These are phyloP conservation scores for Drechslerella stenobrocha DNA, from an alignment of 2,329 filamentous ascomycete species.

Conservation along the genomic window DNA sequence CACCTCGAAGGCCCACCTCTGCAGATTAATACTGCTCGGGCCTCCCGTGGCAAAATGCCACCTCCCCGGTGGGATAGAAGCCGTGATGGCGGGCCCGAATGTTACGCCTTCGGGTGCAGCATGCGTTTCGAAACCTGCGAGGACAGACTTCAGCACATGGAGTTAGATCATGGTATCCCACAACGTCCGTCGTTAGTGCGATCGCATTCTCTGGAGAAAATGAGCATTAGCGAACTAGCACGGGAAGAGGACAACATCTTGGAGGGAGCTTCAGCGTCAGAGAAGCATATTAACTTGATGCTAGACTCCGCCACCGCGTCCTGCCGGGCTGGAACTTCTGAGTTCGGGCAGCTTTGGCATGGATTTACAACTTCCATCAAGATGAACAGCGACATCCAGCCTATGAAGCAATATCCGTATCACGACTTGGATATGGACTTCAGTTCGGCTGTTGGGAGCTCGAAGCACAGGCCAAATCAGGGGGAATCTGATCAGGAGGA, in stretches of 20 bases:
- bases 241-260: background rate
- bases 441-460: background rate
- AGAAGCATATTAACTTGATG: background rate
- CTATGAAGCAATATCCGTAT: background rate
- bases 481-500: background rate
- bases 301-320: background rate
- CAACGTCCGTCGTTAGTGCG: conserved; percentile 8
- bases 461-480: background rate
- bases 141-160: conserved; percentile 23
- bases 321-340: conserved; percentile 10
- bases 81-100: conserved; percentile 11
- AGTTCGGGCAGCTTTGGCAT: conserved; percentile 34
- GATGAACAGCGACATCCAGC: conserved; percentile 32
- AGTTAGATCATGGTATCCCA: conserved; percentile 8
- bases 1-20: conserved; percentile 30
- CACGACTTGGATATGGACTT: conserved; percentile 6
- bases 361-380: conserved; percentile 30
- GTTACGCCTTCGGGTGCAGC: conserved; percentile 21
- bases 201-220: background rate
- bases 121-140: conserved; percentile 24
- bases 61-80: conserved; percentile 1
- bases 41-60: background rate
- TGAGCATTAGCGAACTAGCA: conserved; percentile 3
- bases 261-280: background rate
- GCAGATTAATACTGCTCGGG: conserved; percentile 12